Evolutionary conservation across 768 basidiomycete genomes (phyloP), one percentile per base, ranked within the genome.

Genomic region (Mycena metata): DNA sequence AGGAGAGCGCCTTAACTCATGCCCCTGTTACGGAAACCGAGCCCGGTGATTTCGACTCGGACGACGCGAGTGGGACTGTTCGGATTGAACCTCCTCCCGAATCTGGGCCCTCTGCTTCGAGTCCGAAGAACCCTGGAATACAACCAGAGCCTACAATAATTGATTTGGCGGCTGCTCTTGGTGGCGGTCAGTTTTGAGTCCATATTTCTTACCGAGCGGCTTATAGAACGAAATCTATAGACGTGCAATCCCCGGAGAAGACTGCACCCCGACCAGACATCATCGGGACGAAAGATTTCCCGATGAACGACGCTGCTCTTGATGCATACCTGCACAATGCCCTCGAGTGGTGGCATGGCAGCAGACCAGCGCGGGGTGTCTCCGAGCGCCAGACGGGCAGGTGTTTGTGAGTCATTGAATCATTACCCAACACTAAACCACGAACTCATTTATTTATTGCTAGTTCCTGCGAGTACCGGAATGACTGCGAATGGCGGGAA

Each of bases 401-500:
- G 56, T 95, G 95, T 84, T 81, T 81, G 89, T 94, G 77, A 80
- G 91, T 85, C 33, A 41, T n/a, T 41, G 21, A 11, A 41, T 30
- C 33, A 23, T 33, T 9, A 39, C 46, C 52, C 35, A 59, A 30
- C 66, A 50, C 52, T 33, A 26, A 69, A 11, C 11, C 41, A 30
- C 30, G 64, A 36, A 69, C 26, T 30, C 8, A 33, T 47, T 30
- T 52, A 39, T 39, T n/a, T 15, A 10, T 11, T 15, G 39, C 5
- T 59, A 91, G 91, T 51, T 83, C 85, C 16, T 96, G 94, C 74
- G 93, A 95, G 78, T 96, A 94, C 74, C 79, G 80, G 36, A 79
- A 84, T 3, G 89, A 87, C 15, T 96, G 95, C 73, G 95, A 96
- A 80, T 96, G 94, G 94, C 83, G 93, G 69, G 89, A 88, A 24